Evolutionary conservation across 257 asterid genomes (phyloP), one percentile per base, ranked within the genome.

Genomic region (Gentiana straminea): DNA sequence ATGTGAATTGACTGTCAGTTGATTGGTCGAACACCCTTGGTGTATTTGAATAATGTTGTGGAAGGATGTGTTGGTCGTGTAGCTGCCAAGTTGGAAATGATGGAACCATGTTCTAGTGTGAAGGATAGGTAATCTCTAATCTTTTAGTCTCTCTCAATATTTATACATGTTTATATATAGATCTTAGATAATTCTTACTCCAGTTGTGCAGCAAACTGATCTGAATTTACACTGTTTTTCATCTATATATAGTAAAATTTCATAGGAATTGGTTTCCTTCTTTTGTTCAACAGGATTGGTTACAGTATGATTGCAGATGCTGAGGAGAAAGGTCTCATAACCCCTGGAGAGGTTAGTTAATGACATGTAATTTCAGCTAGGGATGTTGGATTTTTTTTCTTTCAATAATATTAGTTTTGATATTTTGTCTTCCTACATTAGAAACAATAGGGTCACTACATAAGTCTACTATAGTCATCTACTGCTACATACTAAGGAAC

Each of bases 81-180:
- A 43, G 98, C 98, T 24, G 98, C 95, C 62, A 91, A 91, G 90
- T 76, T 91, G 48, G 98, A 91, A 71, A 77, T 84, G 9, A 92
- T 92, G 98, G 97, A 88, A 73, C 98, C 98, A 2, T 88, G 97
- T 75, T 92, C 98, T 50, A 92, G 97, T 65, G 98, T 92, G 60
- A 92, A 91, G 89, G 98, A 91, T 64, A 87, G 98, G 97, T 91
- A 74, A 2, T 41, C 9, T 41, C 4, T 5, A 41, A 5, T 4
- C 46, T 41, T 41, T 41, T 41, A 5, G 46, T 45, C 62, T 10
- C 46, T 38, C 63, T 69, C 38, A 12, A 35, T 11, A 35, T 69
- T 33, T 41, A 32, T 50, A 41, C 33, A 3, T 8, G 39, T 32
- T 12, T 32, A 36, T 47, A 1, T 45, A 13, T 13, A 44, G 55